Percentiles rank a stretch among this genome's conserved stretches.
These are phyloP conservation scores for Xylariomycetidae sp. DNA, from an alignment of 2,329 filamentous ascomycete genomes.

Conservation along the genomic window DNA sequence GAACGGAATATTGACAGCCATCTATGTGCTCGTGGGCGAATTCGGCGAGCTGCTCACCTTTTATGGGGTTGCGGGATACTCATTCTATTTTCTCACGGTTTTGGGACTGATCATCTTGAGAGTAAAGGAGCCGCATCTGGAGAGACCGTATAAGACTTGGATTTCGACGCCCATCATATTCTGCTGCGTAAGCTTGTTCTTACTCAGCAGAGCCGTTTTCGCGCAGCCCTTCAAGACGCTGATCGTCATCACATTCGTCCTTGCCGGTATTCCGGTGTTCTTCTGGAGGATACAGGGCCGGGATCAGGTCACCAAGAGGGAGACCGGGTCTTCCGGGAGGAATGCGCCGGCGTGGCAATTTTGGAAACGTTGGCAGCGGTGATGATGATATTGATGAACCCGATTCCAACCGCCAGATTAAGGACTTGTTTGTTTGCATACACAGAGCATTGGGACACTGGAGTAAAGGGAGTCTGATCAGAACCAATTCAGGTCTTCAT, in stretches of 20 bases:
- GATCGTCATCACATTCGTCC: slow-evolving; percentile 79
- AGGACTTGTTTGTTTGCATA: no score
- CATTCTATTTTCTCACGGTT: slow-evolving; percentile 95
- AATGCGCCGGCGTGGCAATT: slow-evolving; percentile 53
- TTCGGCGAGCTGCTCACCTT: slow-evolving; percentile 92
- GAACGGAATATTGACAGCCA: slow-evolving; percentile 67
- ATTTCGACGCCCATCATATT: slow-evolving; percentile 97
- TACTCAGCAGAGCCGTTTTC: slow-evolving; percentile 84
- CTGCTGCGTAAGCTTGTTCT: slow-evolving; percentile 92
- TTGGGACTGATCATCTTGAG: slow-evolving; percentile 87
- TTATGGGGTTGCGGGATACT: slow-evolving; percentile 94
- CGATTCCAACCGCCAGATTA: no score
- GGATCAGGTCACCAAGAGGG: slow-evolving; percentile 45
- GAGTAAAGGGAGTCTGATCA: no score
- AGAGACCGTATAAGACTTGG: slow-evolving; percentile 92
- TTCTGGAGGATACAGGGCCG: slow-evolving; percentile 76
- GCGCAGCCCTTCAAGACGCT: slow-evolving; percentile 87
- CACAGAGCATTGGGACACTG: no score
- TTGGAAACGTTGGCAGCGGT: slow-evolving; percentile 43
- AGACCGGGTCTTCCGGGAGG: slow-evolving; percentile 26
- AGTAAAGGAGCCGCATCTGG: slow-evolving; percentile 79
- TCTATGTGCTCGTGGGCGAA: slow-evolving; percentile 82
- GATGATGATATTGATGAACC: no score
- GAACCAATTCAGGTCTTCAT: no score
- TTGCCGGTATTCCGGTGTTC: slow-evolving; percentile 80